These are phyloP conservation scores for Aspergillus bridgeri DNA, from an alignment of 495 filamentous ascomycete species.

Conservation along the genomic window DNA sequence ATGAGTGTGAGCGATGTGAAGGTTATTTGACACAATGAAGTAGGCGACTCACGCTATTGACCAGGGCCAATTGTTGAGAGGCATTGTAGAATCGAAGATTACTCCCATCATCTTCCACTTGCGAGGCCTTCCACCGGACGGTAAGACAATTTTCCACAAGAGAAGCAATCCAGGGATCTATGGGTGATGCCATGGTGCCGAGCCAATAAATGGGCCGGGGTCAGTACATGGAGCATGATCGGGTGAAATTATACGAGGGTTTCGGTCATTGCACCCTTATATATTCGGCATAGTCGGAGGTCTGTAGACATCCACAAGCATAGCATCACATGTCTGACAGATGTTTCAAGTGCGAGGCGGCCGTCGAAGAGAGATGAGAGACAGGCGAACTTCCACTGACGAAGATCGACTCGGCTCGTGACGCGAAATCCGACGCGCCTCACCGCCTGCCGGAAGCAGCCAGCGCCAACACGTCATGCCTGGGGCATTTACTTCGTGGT, in stretches of 20 bases:
- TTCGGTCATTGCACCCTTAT: neutral
- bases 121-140: conserved; percentile 12
- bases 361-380: neutral
- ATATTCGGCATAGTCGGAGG: too few relatives aligned
- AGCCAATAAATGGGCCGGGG: conserved; percentile 2
- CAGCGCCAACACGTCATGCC: conserved; percentile 37
- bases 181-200: conserved; percentile 27
- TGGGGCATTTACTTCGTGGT: too few relatives aligned
- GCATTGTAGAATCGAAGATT: conserved; percentile 31
- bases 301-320: neutral
- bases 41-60: conserved; percentile 22
- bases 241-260: neutral
- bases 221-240: neutral
- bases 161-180: conserved; percentile 29
- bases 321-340: neutral
- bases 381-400: too few relatives aligned
- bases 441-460: conserved; percentile 9
- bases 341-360: neutral
- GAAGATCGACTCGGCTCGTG: neutral
- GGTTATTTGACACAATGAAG: neutral
- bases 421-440: conserved; percentile 6
- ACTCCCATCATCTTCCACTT: conserved; percentile 39
- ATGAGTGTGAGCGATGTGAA: conserved; percentile 5
- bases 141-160: conserved; percentile 28
- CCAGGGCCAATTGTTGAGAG: conserved; percentile 14